Evolutionary conservation across 768 basidiomycete species (phyloP).

Genomic region (Infundibulicybe gibba): DNA sequence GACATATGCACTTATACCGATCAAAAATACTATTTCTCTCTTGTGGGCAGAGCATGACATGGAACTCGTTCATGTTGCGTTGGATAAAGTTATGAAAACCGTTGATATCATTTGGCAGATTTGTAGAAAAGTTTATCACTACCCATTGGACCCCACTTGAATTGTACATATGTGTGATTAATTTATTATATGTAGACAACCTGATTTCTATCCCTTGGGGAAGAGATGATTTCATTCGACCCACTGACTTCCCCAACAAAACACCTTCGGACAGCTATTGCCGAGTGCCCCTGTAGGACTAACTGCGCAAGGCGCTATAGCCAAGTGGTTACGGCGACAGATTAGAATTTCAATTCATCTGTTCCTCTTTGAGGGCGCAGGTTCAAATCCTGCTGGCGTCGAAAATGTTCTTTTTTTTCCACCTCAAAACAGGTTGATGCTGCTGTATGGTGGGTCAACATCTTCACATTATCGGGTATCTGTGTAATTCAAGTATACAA

Average conservation of each 20-base stretch:
- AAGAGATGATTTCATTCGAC: neutral
- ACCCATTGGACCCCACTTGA: conserved; percentile 50
- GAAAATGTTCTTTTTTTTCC: neutral
- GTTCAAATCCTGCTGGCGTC: neutral
- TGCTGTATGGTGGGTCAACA: too few species aligned
- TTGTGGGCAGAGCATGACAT: conserved; percentile 26
- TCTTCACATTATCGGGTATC: too few species aligned
- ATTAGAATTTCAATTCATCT: conserved; percentile 40
- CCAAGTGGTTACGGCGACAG: conserved; percentile 78
- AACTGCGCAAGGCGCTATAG: conserved; percentile 40
- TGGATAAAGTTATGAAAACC: conserved; percentile 34
- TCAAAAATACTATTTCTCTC: conserved; percentile 25
- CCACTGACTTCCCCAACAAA: too few species aligned
- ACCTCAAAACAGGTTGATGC: neutral
- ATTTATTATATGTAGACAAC: conserved; percentile 1
- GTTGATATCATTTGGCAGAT: conserved; percentile 43
- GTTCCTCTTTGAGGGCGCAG: neutral
- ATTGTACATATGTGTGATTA: neutral
- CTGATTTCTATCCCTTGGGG: conserved; percentile 1
- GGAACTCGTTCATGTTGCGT: conserved; percentile 16
- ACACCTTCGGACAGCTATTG: too few species aligned
- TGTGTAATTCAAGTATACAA: too few species aligned
- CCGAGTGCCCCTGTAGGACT: too few species aligned
- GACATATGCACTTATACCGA: conserved; percentile 22
- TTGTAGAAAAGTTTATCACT: conserved; percentile 50